Percentiles rank a stretch among this genome's conserved stretches.
phyloP scores from a whole-genome alignment of 1,284 basidiomycete species.

The Cutaneotrichosporon cavernicola region DNA sequence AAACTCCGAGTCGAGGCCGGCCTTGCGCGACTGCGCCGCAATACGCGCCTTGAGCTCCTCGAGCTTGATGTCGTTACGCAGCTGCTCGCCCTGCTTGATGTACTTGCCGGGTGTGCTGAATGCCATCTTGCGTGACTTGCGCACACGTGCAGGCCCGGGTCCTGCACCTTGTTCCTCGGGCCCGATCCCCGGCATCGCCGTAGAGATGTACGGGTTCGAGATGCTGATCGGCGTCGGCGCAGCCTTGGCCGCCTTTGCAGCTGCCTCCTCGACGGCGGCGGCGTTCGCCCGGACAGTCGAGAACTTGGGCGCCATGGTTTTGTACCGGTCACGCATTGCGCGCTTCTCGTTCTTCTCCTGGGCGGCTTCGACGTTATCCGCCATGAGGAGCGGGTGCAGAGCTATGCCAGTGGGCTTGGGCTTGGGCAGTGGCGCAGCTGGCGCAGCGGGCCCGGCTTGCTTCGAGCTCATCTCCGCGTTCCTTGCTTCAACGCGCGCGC shows the following conservation, averaged over 20 bases:
- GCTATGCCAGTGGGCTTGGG: constrained; percentile 58
- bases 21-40: constrained; percentile 85
- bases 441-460: constrained; percentile 1
- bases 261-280: constrained; percentile 22
- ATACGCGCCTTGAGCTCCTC: constrained; percentile 91
- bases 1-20: constrained; percentile 88
- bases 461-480: constrained; percentile 50
- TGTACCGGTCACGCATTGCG: constrained; percentile 61
- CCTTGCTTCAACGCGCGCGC: constrained; percentile 71
- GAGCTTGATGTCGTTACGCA: constrained; percentile 76
- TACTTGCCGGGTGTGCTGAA: constrained; percentile 92
- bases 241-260: constrained; percentile 22
- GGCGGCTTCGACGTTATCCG: constrained; percentile 52
- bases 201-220: constrained; percentile 68
- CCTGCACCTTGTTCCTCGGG: constrained; percentile 57
- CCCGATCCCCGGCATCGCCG: constrained; percentile 57
- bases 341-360: constrained; percentile 48
- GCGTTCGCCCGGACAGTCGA: constrained; percentile 74
- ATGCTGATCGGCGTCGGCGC: constrained; percentile 49
- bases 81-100: constrained; percentile 74
- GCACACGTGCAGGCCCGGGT: constrained; percentile 35
- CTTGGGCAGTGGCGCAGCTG: constrained; percentile 9
- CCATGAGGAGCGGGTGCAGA: constrained; percentile 80
- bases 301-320: constrained; percentile 96
- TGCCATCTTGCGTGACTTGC: constrained; percentile 63